Evolutionary conservation across 2,329 filamentous ascomycete genomes (phyloP), one percentile per base, ranked within the genome.

Genomic region (Fusarium virguliforme): DNA sequence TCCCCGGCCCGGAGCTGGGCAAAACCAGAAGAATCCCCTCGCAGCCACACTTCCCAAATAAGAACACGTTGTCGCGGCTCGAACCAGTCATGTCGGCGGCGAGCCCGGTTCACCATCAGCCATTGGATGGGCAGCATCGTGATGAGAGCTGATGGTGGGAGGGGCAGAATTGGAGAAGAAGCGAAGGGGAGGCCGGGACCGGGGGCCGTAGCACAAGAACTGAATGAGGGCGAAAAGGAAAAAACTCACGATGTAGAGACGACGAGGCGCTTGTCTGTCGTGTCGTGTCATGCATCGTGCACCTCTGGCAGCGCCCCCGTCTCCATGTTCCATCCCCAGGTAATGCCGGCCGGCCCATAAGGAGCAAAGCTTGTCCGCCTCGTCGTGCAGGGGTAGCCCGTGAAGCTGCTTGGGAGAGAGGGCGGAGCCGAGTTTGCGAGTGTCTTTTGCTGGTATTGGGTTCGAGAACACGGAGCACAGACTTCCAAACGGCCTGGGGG

Each of bases 141-240:
- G 59, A 67, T 59, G 56, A 59, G 28, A 57, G 55, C 56, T 64
- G 35, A 73, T 68, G 73, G 71, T 70, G 71, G 65, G 73, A 75
- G 73, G 71, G 64, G 72, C 56, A 62, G 18, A 18, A 46, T 60
- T 68, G 62, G 72, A 62, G 73, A 60, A 57, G 40, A 60, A 50
- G 50, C 41, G 41, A 53, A 68, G 40, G 32, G 54, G 46, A 53
- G 60, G 53, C 41, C 62, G 55, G 40, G 61, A 55, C 67, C 46
- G 32, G 64, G 64, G 68, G 56, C 54, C 51, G 68, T 68, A 26
- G 40, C 61, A 58, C 57, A 65, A 22, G 53, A 62, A 34, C n/a
- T 22, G 43, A 57, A 18, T 37, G 30, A 46, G 35, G 26, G 18
- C 26, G 46, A 32, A 15, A 54, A 41, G 40, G 12, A 18, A 59